These are phyloP conservation scores for Leccinum longicurvipes DNA, from an alignment of 768 basidiomycete species.

Conservation along the genomic window DNA sequence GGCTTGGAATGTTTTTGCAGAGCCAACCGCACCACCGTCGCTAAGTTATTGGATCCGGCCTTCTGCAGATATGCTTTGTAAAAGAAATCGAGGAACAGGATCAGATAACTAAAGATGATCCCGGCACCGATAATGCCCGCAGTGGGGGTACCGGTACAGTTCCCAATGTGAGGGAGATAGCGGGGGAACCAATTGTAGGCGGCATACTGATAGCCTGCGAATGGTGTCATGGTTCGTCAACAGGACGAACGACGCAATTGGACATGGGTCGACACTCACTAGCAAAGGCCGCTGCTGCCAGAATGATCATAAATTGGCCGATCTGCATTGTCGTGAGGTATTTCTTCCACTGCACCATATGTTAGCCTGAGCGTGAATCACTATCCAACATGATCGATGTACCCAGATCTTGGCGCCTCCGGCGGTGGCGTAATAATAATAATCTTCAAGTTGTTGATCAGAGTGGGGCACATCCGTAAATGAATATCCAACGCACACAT, in stretches of 20 bases:
- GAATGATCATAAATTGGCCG: slow-evolving; percentile 19
- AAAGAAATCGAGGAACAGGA: slow-evolving; percentile 24
- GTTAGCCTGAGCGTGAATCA: background rate
- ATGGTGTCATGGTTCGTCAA: background rate
- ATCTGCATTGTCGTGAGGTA: slow-evolving; percentile 25
- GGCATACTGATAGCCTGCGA: slow-evolving; percentile 17
- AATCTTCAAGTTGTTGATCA: slow-evolving; percentile 52
- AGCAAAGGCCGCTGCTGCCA: slow-evolving; percentile 5
- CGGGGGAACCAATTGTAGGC: slow-evolving; percentile 18
- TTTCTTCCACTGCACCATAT: slow-evolving; percentile 19
- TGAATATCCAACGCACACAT: slow-evolving; percentile 67
- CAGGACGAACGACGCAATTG: background rate
- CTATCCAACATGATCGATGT: background rate
- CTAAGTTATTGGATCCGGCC: background rate
- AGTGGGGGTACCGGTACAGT: slow-evolving; percentile 13
- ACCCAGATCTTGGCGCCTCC: slow-evolving; percentile 39
- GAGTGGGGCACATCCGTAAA: background rate
- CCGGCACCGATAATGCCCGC: slow-evolving; percentile 10
- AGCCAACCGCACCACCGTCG: background rate
- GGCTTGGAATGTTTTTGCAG: background rate
- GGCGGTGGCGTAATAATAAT: slow-evolving; percentile 96
- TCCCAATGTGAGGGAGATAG: slow-evolving; percentile 16
- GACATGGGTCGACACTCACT: slow-evolving; percentile 4
- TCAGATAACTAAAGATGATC: slow-evolving; percentile 17
- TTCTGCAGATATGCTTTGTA: slow-evolving; percentile 14